Percentiles rank a stretch among this genome's conserved stretches.
Evolutionary conservation across 2,329 filamentous ascomycete genomes (phyloP).

Genomic region (Penicillium sp.): DNA sequence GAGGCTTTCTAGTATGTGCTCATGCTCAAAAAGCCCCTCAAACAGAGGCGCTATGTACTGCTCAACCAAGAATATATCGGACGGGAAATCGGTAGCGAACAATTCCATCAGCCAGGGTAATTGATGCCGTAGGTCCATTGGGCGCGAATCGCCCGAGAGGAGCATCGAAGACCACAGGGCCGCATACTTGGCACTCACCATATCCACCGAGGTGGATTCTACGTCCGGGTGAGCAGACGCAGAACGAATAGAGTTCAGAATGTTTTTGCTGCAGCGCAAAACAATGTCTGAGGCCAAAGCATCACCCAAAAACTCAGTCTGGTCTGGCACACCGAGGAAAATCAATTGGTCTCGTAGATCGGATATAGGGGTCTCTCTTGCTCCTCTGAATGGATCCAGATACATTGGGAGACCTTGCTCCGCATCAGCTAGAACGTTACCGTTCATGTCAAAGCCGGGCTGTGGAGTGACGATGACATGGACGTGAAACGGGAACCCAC

Average conservation of each 20-base stretch:
- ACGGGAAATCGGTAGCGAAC: slow-evolving; percentile 62
- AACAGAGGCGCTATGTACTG: slow-evolving; percentile 63
- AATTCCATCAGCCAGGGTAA: slow-evolving; percentile 62
- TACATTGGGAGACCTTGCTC: slow-evolving; percentile 59
- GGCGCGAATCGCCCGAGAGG: slow-evolving; percentile 42
- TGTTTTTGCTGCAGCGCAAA: slow-evolving; percentile 73
- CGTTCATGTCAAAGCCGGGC: slow-evolving; percentile 58
- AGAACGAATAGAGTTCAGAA: slow-evolving; percentile 65
- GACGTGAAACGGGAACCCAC: slow-evolving; percentile 78
- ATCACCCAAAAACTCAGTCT: slow-evolving; percentile 56
- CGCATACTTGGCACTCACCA: slow-evolving; percentile 63
- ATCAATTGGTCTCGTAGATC: slow-evolving; percentile 59
- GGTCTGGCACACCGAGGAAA: slow-evolving; percentile 46
- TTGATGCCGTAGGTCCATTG: slow-evolving; percentile 55
- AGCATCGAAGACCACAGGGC: slow-evolving; percentile 67
- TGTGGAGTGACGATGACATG: slow-evolving; percentile 69
- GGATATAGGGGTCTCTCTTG: slow-evolving; percentile 59
- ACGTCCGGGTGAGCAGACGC: slow-evolving; percentile 33
- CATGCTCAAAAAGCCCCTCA: slow-evolving; percentile 49
- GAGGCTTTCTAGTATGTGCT: slow-evolving; percentile 51
- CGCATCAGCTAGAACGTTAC: slow-evolving; percentile 23
- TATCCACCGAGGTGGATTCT: slow-evolving; percentile 45
- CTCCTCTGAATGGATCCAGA: slow-evolving; percentile 72
- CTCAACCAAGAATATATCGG: slow-evolving; percentile 68
- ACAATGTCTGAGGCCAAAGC: slow-evolving; percentile 65